Percentiles rank a stretch among this genome's conserved stretches.
These are phyloP conservation scores for Byssothecium circinans DNA, from an alignment of 2,329 filamentous ascomycete species.

Conservation along the genomic window DNA sequence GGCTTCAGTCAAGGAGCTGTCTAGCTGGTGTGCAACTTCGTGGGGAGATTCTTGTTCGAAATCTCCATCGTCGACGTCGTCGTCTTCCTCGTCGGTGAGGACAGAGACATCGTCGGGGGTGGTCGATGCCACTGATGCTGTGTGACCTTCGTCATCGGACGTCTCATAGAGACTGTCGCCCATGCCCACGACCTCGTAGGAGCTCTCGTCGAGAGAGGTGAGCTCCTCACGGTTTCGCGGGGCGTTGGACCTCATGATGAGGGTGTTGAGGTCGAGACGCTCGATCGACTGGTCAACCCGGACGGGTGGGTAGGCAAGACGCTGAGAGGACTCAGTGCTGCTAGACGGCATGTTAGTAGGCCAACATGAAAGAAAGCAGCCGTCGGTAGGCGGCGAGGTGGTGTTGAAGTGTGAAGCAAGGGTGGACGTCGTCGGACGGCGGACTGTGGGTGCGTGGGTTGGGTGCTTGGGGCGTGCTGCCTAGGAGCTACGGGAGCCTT, in stretches of 20 bases:
- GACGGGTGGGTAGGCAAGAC: conserved; percentile 36
- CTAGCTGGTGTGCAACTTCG: conserved; percentile 20
- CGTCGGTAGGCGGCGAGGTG: conserved; percentile 1
- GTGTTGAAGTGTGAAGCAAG: conserved; percentile 4
- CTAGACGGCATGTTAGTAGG: conserved; percentile 35
- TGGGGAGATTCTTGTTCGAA: conserved; percentile 18
- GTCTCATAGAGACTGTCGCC: conserved; percentile 32
- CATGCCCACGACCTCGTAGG: conserved; percentile 35
- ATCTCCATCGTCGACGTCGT: conserved; percentile 31
- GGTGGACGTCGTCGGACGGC: neutral
- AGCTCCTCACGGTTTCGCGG: conserved; percentile 28
- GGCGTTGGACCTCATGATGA: conserved; percentile 39
- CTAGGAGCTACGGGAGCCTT: conserved; percentile 19
- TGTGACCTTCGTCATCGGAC: conserved; percentile 42
- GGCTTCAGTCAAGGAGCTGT: conserved; percentile 13
- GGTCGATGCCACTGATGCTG: conserved; percentile 41
- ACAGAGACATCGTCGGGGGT: conserved; percentile 39
- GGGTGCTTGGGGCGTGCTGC: conserved; percentile 17
- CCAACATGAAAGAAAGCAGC: conserved; percentile 12
- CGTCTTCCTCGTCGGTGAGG: conserved; percentile 34
- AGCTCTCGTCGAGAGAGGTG: conserved; percentile 40
- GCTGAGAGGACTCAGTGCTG: conserved; percentile 25
- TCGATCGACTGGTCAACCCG: conserved; percentile 35
- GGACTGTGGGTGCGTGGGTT: conserved; percentile 1
- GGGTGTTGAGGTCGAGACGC: conserved; percentile 34